A percentile compares a stretch with the other conserved stretches of the same genome.
These are phyloP conservation scores for Vigna unguiculata DNA, from an alignment of 306 rosid genomes.

Conservation along the genomic window DNA sequence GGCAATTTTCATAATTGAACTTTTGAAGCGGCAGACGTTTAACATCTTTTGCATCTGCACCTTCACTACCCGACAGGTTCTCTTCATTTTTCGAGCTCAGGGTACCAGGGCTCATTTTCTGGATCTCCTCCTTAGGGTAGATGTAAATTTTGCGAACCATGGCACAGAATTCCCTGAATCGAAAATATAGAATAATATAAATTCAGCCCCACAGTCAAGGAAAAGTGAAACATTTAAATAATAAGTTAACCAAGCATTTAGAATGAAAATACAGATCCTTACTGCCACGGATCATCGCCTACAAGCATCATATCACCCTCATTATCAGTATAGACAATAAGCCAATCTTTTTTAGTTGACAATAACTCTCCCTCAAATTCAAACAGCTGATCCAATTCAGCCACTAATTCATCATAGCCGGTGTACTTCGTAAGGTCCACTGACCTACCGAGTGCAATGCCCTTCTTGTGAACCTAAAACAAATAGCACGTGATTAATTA, in stretches of 20 bases:
- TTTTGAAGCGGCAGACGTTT: conserved; percentile 50
- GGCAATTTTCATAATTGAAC: conserved; percentile 31
- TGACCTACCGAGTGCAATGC: conserved; percentile 92
- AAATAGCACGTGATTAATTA: conserved; percentile 33
- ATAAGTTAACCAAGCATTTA: neutral
- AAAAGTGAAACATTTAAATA: neutral
- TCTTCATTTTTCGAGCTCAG: conserved; percentile 64
- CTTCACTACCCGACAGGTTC: conserved; percentile 53
- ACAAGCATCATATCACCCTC: conserved; percentile 98
- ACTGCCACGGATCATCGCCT: conserved; percentile 99
- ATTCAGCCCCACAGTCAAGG: neutral
- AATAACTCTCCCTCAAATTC: conserved; percentile 78
- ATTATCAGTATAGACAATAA: conserved; percentile 80
- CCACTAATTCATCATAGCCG: conserved; percentile 67
- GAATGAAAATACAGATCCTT: conserved; percentile 49
- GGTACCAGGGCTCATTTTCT: conserved; percentile 83
- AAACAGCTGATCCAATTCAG: conserved; percentile 80
- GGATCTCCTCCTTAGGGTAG: conserved; percentile 91
- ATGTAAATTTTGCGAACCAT: conserved; percentile 89
- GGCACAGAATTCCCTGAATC: conserved; percentile 81
- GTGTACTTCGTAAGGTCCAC: conserved; percentile 86
- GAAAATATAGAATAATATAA: conserved; percentile 2
- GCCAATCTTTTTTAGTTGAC: conserved; percentile 72
- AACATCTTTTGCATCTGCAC: conserved; percentile 57
- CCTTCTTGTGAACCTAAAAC: conserved; percentile 91